These are phyloP conservation scores for Barbatosphaeria neglecta DNA, from an alignment of 495 filamentous ascomycete species.

Conservation along the genomic window DNA sequence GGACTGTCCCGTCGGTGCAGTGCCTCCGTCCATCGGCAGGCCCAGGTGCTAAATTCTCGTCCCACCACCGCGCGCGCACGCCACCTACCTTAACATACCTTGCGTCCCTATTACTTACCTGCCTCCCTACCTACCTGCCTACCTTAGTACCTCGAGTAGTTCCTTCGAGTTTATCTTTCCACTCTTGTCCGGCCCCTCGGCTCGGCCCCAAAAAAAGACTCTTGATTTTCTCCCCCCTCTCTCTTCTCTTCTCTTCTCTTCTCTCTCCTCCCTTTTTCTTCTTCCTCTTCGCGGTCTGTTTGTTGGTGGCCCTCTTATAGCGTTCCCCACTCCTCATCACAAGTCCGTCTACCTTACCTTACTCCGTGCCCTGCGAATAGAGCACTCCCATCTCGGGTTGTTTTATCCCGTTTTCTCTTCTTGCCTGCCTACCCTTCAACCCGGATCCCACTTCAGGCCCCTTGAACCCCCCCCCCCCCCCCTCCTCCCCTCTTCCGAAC, in stretches of 20 bases:
- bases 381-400: too few relatives aligned
- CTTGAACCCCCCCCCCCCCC: too few relatives aligned
- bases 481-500: too few relatives aligned
- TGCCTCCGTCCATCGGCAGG: background rate
- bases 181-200: background rate
- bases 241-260: background rate
- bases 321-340: slow-evolving; percentile 1
- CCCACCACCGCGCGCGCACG: background rate
- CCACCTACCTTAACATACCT: background rate
- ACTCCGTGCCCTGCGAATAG: too few relatives aligned
- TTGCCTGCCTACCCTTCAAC: too few relatives aligned
- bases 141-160: background rate
- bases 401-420: too few relatives aligned
- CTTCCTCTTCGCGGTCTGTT: background rate
- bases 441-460: too few relatives aligned
- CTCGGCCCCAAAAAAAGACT: too few relatives aligned
- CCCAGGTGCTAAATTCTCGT: background rate
- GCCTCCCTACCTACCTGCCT: background rate
- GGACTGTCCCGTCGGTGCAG: background rate
- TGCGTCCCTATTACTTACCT: background rate
- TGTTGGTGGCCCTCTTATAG: background rate
- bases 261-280: background rate
- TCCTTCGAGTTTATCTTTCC: background rate
- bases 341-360: background rate
- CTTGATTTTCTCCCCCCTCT: too few relatives aligned